Evolutionary conservation across 1,284 basidiomycete genomes (phyloP).

Genomic region (Apiotrichum porosum): DNA sequence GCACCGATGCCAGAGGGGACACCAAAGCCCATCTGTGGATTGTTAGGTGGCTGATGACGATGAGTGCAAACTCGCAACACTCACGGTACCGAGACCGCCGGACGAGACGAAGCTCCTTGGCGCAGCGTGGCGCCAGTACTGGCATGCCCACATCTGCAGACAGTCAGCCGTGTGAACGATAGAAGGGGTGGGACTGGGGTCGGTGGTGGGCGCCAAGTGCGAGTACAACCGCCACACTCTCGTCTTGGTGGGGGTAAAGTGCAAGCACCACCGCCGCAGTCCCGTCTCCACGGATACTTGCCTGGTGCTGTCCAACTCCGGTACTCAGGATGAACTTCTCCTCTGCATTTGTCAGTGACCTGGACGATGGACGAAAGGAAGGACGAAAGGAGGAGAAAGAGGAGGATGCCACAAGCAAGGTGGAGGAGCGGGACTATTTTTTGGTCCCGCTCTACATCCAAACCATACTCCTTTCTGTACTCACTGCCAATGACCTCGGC

Average conservation of each 20-base stretch:
- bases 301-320: constrained; percentile 97
- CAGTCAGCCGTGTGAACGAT: no score
- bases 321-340: constrained; percentile 85
- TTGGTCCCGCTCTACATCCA: no score
- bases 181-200: no score
- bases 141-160: constrained; percentile 99
- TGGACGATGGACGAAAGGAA: no score
- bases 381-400: no score
- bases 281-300: no score
- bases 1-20: constrained; percentile 91
- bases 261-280: no score
- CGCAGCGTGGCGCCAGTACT: constrained; percentile 84
- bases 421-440: no score
- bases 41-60: not conserved
- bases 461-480: constrained; percentile 10
- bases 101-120: constrained; percentile 89
- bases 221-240: not conserved
- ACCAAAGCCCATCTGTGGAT: constrained; percentile 84
- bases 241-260: no score
- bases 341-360: constrained; percentile 55
- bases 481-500: constrained; percentile 55
- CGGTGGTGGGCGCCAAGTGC: constrained; percentile 81
- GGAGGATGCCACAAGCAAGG: no score
- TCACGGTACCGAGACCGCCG: constrained; percentile 79
- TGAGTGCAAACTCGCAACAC: constrained; percentile 36